These are phyloP conservation scores for Camelina neglecta DNA, from an alignment of 345 rosid genomes.

Conservation along the genomic window DNA sequence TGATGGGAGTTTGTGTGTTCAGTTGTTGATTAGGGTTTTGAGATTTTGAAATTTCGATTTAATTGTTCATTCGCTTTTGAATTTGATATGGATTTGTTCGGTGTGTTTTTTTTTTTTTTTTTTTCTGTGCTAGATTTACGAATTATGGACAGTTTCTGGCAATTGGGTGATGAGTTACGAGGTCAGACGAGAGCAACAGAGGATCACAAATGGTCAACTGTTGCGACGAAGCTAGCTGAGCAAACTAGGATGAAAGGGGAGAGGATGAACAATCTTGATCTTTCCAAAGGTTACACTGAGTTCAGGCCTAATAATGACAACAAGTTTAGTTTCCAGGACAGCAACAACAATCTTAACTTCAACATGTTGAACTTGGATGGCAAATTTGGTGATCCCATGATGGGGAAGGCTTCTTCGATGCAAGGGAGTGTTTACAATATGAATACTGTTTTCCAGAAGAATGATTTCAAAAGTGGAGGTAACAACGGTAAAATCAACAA, in stretches of 20 bases:
- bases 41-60: constrained; percentile 13
- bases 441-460: constrained; percentile 78
- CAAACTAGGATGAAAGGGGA: constrained; percentile 82
- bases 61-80: no score
- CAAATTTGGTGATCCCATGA: constrained; percentile 50
- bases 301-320: constrained; percentile 55
- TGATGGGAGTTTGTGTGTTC: constrained; percentile 2
- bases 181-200: constrained; percentile 84
- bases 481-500: constrained; percentile 60
- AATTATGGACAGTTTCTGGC: constrained; percentile 76
- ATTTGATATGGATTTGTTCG: no score
- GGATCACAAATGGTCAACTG: constrained; percentile 89
- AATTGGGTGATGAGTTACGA: constrained; percentile 93
- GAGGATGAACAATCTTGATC: constrained; percentile 87
- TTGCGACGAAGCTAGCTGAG: constrained; percentile 89
- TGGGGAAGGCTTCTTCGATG: constrained; percentile 59
- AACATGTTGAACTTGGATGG: constrained; percentile 82
- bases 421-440: constrained; percentile 62
- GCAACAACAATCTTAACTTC: constrained; percentile 80
- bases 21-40: constrained; percentile 25
- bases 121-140: constrained; percentile 2
- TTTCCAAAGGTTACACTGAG: constrained; percentile 72
- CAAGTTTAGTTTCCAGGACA: constrained; percentile 78
- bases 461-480: constrained; percentile 52
- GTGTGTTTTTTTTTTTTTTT: background rate